Base-by-base conservation (phyloP, 257 asterid species). In the Phtheirospermum japonicum region DNA sequence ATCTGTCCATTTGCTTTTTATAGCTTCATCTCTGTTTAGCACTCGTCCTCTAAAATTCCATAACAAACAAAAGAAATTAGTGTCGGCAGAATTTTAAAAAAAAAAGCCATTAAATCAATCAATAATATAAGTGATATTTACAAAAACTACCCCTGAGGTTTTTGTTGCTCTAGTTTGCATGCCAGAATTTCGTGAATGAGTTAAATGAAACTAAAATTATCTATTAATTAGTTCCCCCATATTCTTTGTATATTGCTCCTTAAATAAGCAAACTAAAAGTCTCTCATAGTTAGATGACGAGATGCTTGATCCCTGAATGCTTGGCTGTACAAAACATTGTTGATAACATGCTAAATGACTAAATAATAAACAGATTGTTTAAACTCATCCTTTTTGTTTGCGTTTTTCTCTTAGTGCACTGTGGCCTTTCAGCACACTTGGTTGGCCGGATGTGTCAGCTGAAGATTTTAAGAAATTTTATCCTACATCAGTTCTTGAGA, bases 381-480 rank as follows among this genome's bases (percentile, higher is more conserved):
- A 34, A 76, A 65, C 71, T 59, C 51, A 55, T 72, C 61, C 34
- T 64, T 10, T 67, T 74, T 66, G 10, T 65, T 74, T 67, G 23
- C 50, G 54, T 72, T 61, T 72, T 61, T 71, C 61, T 65, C 31
- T 70, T 70, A 92, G 99, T 76, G 87, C 91, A 52, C 75, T 92
- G 70, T 92, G 97, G 99, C 99, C 99, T 67, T 92, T 92, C 91
- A 92, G 99, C 78, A 89, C 99, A 64, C 93, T 89, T 77, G 96
- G 97, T 72, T 92, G 99, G 99, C 99, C 99, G 54, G 91, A 89
- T 74, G 71, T 60, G 70, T 83, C 94, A 55, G 87, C 94, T 6
- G 83, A 86, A 69, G 99, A 92, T 78, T 81, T 89, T 67, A 80
- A 82, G 78, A 73, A 63, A 10, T 85, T 89, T 71, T 89, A 92